Percentiles rank a stretch among this genome's conserved stretches.
These are phyloP conservation scores for Silene coronaria DNA, from an alignment of 179 eudicot genomes.

Conservation along the genomic window DNA sequence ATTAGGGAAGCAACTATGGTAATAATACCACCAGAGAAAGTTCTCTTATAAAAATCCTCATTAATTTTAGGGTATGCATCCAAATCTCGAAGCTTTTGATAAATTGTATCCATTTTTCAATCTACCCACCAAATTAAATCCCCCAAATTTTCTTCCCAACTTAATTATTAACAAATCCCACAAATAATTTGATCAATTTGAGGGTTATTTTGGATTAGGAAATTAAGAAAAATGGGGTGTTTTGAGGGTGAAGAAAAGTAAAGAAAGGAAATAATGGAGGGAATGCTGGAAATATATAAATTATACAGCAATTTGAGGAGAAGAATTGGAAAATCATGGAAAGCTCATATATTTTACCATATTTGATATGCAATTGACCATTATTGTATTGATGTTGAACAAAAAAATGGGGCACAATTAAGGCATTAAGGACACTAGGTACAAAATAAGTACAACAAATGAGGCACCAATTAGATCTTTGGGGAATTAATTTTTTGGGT, in stretches of 20 bases:
- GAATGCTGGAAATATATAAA: constrained; percentile 11
- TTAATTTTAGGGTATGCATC: constrained; percentile 80
- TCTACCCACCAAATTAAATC: constrained; percentile 14
- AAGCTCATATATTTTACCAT: background rate
- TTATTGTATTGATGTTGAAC: too few species aligned
- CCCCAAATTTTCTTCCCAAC: background rate
- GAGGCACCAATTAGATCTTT: too few species aligned
- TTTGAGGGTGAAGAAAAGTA: constrained; percentile 5
- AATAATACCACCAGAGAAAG: constrained; percentile 61
- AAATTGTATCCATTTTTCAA: constrained; percentile 43
- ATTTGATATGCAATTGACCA: too few species aligned
- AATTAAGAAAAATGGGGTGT: background rate
- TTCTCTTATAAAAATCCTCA: constrained; percentile 68
- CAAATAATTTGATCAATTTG: constrained; percentile 1
- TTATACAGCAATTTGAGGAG: background rate
- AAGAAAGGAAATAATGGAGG: background rate
- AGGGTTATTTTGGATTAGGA: background rate
- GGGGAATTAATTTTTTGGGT: too few species aligned
- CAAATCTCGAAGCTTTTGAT: constrained; percentile 49
- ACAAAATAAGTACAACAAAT: too few species aligned
- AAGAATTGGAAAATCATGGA: background rate
- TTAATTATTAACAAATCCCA: background rate
- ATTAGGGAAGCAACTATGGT: constrained; percentile 48
- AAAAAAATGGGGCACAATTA: too few species aligned
- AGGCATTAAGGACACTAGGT: too few species aligned